A percentile compares a stretch with the other conserved stretches of the same genome.
These are phyloP conservation scores for Annulohypoxylon stygium DNA, from an alignment of 495 filamentous ascomycete species.

Conservation along the genomic window DNA sequence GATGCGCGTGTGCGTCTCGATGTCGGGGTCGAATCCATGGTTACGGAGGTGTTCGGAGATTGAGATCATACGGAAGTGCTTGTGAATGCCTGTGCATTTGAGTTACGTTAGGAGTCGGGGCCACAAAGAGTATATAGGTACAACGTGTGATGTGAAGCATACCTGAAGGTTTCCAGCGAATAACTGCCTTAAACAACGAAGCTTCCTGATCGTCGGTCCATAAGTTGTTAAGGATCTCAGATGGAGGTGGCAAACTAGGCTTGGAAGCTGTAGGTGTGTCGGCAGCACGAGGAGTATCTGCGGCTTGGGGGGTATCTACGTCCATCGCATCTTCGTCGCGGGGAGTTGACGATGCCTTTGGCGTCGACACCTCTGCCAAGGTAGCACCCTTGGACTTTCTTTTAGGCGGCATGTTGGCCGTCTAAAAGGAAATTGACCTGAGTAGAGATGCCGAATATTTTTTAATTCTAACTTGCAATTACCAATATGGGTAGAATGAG, in stretches of 20 bases:
- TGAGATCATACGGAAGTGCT: slow-evolving; percentile 94
- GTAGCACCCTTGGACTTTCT: slow-evolving; percentile 46
- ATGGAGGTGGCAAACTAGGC: slow-evolving; percentile 51
- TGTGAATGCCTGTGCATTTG: slow-evolving; percentile 81
- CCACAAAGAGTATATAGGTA: not conserved
- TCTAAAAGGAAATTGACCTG: not conserved
- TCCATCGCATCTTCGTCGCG: slow-evolving; percentile 67
- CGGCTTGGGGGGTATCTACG: slow-evolving; percentile 60
- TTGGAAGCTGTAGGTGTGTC: slow-evolving; percentile 51
- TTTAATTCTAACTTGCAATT: not conserved
- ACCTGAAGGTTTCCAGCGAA: slow-evolving; percentile 96
- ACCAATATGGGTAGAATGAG: not conserved
- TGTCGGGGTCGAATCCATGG: slow-evolving; percentile 80
- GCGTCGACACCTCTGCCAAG: slow-evolving; percentile 49
- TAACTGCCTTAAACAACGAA: slow-evolving; percentile 86
- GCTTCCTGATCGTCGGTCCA: slow-evolving; percentile 98
- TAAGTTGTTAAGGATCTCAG: slow-evolving; percentile 69
- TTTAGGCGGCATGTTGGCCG: slow-evolving; percentile 75
- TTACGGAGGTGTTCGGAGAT: slow-evolving; percentile 88
- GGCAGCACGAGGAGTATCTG: slow-evolving; percentile 58
- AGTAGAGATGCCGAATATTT: not conserved
- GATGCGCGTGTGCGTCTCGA: slow-evolving; percentile 83
- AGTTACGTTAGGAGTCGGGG: not conserved
- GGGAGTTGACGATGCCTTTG: slow-evolving; percentile 56
- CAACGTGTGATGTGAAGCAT: slow-evolving; percentile 43